A percentile compares a stretch with the other conserved stretches of the same genome.
These are phyloP conservation scores for Anthracocystis walkeri DNA, from an alignment of 1,284 basidiomycete species.

Conservation along the genomic window DNA sequence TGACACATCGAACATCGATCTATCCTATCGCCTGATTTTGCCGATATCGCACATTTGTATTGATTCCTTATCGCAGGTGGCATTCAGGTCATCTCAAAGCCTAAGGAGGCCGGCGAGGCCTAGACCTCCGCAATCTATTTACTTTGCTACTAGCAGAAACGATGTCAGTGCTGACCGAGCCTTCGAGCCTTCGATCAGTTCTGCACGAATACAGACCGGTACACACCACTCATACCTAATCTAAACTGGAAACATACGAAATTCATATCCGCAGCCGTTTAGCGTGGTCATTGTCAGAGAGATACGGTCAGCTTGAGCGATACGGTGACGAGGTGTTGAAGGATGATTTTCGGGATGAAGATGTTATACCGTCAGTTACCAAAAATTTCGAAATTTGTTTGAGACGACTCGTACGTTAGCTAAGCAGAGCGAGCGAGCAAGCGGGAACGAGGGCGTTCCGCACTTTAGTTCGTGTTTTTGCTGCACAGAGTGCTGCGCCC, in stretches of 20 bases:
- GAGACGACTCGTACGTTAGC: too few species aligned
- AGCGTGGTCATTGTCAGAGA: neutral
- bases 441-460: too few species aligned
- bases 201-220: neutral
- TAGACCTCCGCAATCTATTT: slow-evolving; percentile 4
- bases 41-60: neutral
- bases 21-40: neutral
- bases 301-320: too few species aligned
- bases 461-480: too few species aligned
- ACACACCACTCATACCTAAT: slow-evolving; percentile 3
- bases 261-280: neutral
- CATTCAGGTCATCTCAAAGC: slow-evolving; percentile 58
- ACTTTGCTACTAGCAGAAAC: neutral
- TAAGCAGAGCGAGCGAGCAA: too few species aligned
- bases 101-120: slow-evolving; percentile 44
- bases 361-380: too few species aligned
- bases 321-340: too few species aligned
- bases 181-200: neutral
- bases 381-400: too few species aligned
- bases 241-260: neutral
- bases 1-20: neutral
- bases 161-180: neutral
- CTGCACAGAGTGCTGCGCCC: too few species aligned
- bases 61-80: slow-evolving; percentile 26
- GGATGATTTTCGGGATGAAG: too few species aligned